Evolutionary conservation across 164 flowering plant species (phyloP).

Genomic region (Platanus orientalis): DNA sequence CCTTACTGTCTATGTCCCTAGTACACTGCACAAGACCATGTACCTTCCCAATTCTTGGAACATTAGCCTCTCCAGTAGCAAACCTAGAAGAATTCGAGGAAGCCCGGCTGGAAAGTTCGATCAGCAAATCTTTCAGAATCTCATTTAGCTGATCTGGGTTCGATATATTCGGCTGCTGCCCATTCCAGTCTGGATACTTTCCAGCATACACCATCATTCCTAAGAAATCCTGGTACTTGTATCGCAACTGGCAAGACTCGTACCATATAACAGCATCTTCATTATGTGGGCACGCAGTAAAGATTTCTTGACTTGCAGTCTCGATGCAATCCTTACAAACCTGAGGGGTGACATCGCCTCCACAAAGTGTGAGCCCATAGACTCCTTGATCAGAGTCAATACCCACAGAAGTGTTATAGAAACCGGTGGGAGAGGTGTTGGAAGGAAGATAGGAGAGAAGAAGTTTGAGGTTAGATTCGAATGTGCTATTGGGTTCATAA

Average conservation of each 20-base stretch:
- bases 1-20: constrained; percentile 6
- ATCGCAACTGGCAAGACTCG: constrained; percentile 14
- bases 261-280: constrained; percentile 21
- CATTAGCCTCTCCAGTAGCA: constrained; percentile 12
- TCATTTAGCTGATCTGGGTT: constrained; percentile 3
- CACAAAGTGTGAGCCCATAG: constrained; percentile 20
- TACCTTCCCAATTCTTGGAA: neutral
- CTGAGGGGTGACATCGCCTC: constrained; percentile 13
- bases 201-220: neutral
- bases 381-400: constrained; percentile 7
- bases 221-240: constrained; percentile 9
- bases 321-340: constrained; percentile 14
- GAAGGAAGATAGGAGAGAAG: constrained; percentile 14
- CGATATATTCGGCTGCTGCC: neutral
- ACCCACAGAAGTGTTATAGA: constrained; percentile 21
- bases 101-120: neutral
- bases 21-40: constrained; percentile 28
- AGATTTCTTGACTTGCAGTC: neutral
- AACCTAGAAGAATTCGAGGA: neutral
- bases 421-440: constrained; percentile 13
- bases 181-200: neutral
- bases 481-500: constrained; percentile 13
- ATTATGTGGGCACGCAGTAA: neutral
- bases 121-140: neutral
- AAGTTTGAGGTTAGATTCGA: constrained; percentile 13